Evolutionary conservation across 345 rosid species (phyloP).

Genomic region (Mallotus nudiflorus): DNA sequence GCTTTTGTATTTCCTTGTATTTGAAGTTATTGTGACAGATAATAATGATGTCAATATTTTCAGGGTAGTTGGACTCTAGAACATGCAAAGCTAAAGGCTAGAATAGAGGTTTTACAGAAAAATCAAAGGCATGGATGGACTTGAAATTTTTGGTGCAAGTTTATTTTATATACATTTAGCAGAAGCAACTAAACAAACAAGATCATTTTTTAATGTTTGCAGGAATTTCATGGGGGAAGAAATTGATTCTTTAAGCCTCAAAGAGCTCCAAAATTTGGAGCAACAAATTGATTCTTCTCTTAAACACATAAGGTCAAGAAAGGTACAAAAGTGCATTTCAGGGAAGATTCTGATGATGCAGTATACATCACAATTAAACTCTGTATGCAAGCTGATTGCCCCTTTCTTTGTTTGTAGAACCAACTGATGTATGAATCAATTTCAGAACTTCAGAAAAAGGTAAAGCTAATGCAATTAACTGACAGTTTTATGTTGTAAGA

Average conservation of each 20-base stretch:
- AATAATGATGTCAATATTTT: neutral
- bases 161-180: no score
- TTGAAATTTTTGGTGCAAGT: neutral
- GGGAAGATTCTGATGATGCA: neutral
- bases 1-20: neutral
- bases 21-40: neutral
- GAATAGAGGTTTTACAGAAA: slow-evolving; percentile 77
- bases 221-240: slow-evolving; percentile 95
- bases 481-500: no score
- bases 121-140: slow-evolving; percentile 65
- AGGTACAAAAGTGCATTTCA: slow-evolving; percentile 36
- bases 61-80: slow-evolving; percentile 86
- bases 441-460: slow-evolving; percentile 85
- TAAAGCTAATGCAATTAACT: slow-evolving; percentile 15
- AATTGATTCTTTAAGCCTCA: slow-evolving; percentile 63
- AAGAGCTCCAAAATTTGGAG: slow-evolving; percentile 81
- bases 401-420: slow-evolving; percentile 45
- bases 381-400: neutral
- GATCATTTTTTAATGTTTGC: slow-evolving; percentile 4
- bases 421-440: slow-evolving; percentile 81
- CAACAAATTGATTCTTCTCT: slow-evolving; percentile 75
- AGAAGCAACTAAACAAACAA: neutral
- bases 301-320: slow-evolving; percentile 68
- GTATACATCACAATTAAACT: neutral
- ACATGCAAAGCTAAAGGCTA: slow-evolving; percentile 86